Percentiles rank a stretch among this genome's conserved stretches.
phyloP scores from a whole-genome alignment of 768 basidiomycete genomes.

The Macrolepiota dolichaula region DNA sequence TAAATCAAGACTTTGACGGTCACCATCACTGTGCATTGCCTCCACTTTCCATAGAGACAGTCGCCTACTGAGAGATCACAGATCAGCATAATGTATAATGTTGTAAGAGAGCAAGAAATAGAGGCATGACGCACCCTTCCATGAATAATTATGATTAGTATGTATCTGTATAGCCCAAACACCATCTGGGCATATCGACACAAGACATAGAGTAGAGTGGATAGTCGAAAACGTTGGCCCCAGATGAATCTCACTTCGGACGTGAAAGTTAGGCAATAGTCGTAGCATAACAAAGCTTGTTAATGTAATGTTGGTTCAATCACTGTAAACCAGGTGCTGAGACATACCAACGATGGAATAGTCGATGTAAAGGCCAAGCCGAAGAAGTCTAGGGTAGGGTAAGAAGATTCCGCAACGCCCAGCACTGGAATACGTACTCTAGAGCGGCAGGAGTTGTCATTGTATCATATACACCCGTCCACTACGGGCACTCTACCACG shows the following conservation, averaged over 20 bases:
- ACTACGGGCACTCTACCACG: not conserved
- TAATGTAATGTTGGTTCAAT: not conserved
- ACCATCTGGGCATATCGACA: not conserved
- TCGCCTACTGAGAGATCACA: not conserved
- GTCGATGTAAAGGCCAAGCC: constrained; percentile 1
- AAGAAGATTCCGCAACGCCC: not conserved
- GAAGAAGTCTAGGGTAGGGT: not conserved
- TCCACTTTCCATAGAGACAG: not conserved
- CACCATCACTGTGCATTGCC: no score
- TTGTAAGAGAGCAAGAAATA: not conserved
- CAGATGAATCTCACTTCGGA: not conserved
- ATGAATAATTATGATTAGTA: not conserved
- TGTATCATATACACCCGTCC: no score
- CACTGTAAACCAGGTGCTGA: no score
- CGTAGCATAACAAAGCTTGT: not conserved
- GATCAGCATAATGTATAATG: not conserved
- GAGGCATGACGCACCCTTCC: not conserved
- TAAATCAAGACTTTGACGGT: not conserved
- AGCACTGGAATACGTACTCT: not conserved
- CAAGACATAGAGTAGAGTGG: not conserved
- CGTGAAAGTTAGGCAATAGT: no score
- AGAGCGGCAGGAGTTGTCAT: not conserved
- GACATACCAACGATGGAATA: not conserved
- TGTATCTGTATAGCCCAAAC: not conserved
- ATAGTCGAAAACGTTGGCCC: not conserved